phyloP scores from a whole-genome alignment of 2,329 filamentous ascomycete genomes.

The Huntiella bhutanensis region DNA sequence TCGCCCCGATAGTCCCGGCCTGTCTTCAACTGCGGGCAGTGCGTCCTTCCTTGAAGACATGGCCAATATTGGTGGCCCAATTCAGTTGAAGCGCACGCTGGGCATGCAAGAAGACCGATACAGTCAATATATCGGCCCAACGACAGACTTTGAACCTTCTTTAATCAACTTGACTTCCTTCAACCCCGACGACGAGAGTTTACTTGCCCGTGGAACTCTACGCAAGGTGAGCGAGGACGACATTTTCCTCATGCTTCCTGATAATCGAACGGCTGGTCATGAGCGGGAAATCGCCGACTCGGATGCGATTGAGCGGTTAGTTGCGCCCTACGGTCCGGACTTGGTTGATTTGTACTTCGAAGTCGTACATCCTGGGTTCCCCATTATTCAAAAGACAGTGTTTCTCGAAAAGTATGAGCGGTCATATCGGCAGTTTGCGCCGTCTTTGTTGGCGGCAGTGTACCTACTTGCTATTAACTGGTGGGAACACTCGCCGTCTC shows the following conservation, averaged over 20 bases:
- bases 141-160: conserved; percentile 68
- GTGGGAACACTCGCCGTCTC: conserved; percentile 56
- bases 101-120: conserved; percentile 62
- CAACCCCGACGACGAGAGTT: conserved; percentile 64
- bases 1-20: conserved; percentile 36
- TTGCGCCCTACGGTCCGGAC: conserved; percentile 56
- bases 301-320: conserved; percentile 55
- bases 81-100: conserved; percentile 47
- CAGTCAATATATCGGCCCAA: conserved; percentile 68
- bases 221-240: conserved; percentile 60
- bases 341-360: conserved; percentile 68
- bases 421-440: conserved; percentile 54
- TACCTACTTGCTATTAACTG: conserved; percentile 77
- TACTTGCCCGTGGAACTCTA: conserved; percentile 47
- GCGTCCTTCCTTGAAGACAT: conserved; percentile 49
- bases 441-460: conserved; percentile 58
- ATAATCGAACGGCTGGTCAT: conserved; percentile 51
- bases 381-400: conserved; percentile 63
- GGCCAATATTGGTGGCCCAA: conserved; percentile 49
- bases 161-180: conserved; percentile 65
- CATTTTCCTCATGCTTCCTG: conserved; percentile 64
- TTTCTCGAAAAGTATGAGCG: conserved; percentile 63
- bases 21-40: conserved; percentile 43
- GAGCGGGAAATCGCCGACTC: conserved; percentile 50
- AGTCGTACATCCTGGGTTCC: conserved; percentile 62